These are phyloP conservation scores for Pseudogymnoascus sp. DNA, from an alignment of 2,329 filamentous ascomycete genomes.

Conservation along the genomic window DNA sequence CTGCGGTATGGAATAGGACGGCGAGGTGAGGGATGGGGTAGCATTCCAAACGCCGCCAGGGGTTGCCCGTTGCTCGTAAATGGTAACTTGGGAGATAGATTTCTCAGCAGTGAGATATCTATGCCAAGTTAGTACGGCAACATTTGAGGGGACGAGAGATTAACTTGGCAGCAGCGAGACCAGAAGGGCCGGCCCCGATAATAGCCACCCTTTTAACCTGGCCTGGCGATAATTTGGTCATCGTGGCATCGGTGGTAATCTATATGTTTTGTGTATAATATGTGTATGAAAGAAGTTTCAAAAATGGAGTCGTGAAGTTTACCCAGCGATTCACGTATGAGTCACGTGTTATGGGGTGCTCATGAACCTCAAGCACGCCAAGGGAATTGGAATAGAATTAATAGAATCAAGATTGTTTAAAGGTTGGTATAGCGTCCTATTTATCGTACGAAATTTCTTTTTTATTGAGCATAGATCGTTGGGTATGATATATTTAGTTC, in stretches of 20 bases:
- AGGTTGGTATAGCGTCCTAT: background rate
- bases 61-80: constrained; percentile 75
- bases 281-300: background rate
- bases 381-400: background rate
- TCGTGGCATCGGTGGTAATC: background rate
- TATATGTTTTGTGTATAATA: background rate
- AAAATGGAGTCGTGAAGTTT: background rate
- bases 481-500: background rate
- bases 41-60: constrained; percentile 88
- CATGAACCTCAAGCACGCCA: constrained; percentile 6
- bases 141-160: background rate
- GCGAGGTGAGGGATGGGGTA: constrained; percentile 40
- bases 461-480: background rate
- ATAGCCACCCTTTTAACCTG: constrained; percentile 61
- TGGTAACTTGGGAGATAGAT: constrained; percentile 60
- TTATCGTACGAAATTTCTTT: background rate
- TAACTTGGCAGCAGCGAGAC: constrained; percentile 67
- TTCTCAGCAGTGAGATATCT: constrained; percentile 65
- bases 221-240: background rate
- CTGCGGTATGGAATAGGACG: constrained; percentile 40
- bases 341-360: constrained; percentile 8
- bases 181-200: constrained; percentile 76
- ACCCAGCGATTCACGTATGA: background rate
- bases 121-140: background rate
- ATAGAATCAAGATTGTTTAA: background rate